Base-by-base conservation (phyloP, 352 stramenopile genomes). In the Phytophthora citrophthora region DNA sequence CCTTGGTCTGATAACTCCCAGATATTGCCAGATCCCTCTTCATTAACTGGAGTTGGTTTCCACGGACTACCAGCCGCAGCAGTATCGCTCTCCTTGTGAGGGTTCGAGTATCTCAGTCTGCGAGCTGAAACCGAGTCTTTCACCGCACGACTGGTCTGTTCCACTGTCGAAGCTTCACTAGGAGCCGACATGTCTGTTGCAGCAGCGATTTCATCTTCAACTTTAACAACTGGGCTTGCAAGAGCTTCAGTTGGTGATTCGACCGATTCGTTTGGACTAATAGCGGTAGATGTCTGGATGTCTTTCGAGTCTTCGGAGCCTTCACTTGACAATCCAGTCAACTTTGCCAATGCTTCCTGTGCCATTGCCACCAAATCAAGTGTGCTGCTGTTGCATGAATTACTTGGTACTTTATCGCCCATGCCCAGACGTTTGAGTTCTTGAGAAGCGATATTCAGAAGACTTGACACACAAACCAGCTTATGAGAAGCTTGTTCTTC, bases 371-470 rank as follows among this genome's bases (percentile, higher is more conserved):
- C 60, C 29, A 73, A 40, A 36, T 72, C 54, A 18, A 60, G 38
- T 13, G 41, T 63, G 11, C 58, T 76, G 39, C 18, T 70, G 12
- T 55, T 57, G 5, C 58, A 39, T 16, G 54, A 70, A 5, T 41
- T 34, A 39, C 53, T 40, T 0, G 49, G 23, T 5, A 27, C 24
- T 52, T 64, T 70, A 27, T 80, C 57, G 2, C 55, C 67, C 47
- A 81, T 81, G 10, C 68, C 72, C 0, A 88, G 36, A 16, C 63
- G 54, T 12, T 82, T 72, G 5, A 91, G 72, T 45, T 82, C 73
- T 13, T 68, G 40, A 13, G 72, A 76, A 1, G 81, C 79, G 55
- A 83, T 70, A 27, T 71, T 76, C 40, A 91, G 29, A 3, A 66
- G 34, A 20, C 49, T 64, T 13, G 64, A 66, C 23, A 76, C 63